phyloP scores from a whole-genome alignment of 208 protist species.

The Spongospora subterranea region DNA sequence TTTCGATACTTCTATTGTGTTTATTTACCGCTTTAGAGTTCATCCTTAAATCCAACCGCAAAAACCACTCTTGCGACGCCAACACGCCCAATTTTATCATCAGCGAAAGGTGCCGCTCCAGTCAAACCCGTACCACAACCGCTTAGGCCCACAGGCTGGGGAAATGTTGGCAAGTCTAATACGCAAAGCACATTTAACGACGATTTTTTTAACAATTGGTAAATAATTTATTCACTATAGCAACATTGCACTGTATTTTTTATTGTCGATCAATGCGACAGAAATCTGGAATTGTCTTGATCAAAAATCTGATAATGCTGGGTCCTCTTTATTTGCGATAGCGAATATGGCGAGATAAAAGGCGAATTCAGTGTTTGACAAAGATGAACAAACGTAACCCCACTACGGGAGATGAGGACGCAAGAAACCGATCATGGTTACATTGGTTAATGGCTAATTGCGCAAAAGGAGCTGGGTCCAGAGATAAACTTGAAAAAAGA shows the following conservation, averaged over 20 bases:
- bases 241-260: too few species aligned
- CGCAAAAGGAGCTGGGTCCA: neutral
- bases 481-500: neutral
- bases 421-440: neutral
- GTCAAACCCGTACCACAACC: neutral
- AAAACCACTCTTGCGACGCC: neutral
- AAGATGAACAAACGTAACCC: conserved; percentile 28
- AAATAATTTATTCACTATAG: neutral
- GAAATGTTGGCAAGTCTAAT: neutral
- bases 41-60: neutral
- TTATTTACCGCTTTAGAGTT: neutral
- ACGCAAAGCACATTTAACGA: conserved; percentile 14
- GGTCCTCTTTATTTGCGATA: too few species aligned
- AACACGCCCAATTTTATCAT: neutral
- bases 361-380: neutral
- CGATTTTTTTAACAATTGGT: conserved; percentile 53
- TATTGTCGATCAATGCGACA: too few species aligned
- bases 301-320: too few species aligned
- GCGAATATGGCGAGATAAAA: too few species aligned
- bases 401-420: neutral
- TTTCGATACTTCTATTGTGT: neutral
- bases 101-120: neutral
- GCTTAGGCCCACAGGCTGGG: neutral
- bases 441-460: neutral
- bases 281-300: too few species aligned